Base-by-base conservation (phyloP, 495 filamentous ascomycete genomes). In the Jackrogersella multiformis region DNA sequence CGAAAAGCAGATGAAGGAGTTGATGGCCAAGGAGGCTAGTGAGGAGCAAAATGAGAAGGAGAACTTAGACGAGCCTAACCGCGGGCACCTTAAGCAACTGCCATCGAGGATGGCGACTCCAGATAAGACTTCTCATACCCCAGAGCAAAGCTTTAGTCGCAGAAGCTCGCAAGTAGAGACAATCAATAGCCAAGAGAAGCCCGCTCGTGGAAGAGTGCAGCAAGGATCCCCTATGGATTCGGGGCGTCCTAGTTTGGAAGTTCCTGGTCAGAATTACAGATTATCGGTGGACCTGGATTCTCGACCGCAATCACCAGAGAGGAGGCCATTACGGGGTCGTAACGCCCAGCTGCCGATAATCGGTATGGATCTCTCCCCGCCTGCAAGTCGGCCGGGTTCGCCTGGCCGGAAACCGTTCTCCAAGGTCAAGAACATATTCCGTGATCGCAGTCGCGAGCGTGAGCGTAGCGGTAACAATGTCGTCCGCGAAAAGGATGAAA, bases 1-100 rank as follows among this genome's bases (percentile, higher is more conserved):
- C 5, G 87, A 88, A 57, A 88, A 86, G 67, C 88, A 90, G 62
- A 88, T 92, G 86, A 80, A 83, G 64, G 81, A 86, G n/a, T 83
- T 90, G 79, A 77, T 90, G 10, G 84, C 79, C 3, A 82, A 77
- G 35, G 87, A 88, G 66, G 75, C 76, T 18, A 66, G 72, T 20
- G 80, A 81, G 4, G 75, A 73, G 20, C 74, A 78, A 51, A 58
- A 63, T 16, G 62, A 68, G 34, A 63, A 69, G 16, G 59, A 66
- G 32, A 63, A 63, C 21, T 53, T 69, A 2, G 77, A 74, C 24
- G 80, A 77, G 30, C 18, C 52, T 24, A 71, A 74, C 23, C 52
- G 69, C 23, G 48, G 61, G 35, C 61, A 62, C 36, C 74, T 79
- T 36, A 78, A 76, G 66, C 65, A 72, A 2, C 46, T 72, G 12